Conservation (phyloP, 2,329 filamentous ascomycete genomes). For the Penicillium sp. region DNA sequence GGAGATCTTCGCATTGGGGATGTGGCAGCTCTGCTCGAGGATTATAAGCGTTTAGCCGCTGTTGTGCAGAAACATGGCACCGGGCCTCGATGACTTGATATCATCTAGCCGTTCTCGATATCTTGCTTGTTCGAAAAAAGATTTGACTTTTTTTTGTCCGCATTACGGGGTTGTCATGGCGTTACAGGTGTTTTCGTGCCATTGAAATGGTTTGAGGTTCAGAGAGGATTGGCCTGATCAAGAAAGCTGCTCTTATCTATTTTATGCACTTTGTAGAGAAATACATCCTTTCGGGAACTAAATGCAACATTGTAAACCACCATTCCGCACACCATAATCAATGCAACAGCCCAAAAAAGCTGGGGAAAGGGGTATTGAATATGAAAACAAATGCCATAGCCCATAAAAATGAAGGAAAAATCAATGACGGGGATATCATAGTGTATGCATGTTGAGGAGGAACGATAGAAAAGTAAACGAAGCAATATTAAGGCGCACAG, state of each 20-base stretch:
- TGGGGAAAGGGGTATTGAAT: conserved; percentile 12
- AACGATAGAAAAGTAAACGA: not conserved
- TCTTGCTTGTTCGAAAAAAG: too few species aligned
- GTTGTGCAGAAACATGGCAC: conserved; percentile 50
- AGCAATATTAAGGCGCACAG: too few species aligned
- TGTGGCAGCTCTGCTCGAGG: conserved; percentile 63
- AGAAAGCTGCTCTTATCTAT: too few species aligned
- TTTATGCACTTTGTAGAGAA: not conserved
- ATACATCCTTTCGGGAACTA: not conserved
- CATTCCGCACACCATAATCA: not conserved
- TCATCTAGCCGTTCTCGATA: too few species aligned
- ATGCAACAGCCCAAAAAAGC: too few species aligned
- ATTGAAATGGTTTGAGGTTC: too few species aligned
- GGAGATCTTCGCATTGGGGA: conserved; percentile 68
- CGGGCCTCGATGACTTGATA: conserved; percentile 13
- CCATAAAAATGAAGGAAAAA: not conserved
- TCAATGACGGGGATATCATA: conserved; percentile 3
- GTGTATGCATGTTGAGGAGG: conserved; percentile 3
- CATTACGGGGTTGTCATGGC: conserved; percentile 17
- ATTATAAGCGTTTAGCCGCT: conserved; percentile 66
- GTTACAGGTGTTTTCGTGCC: conserved; percentile 4
- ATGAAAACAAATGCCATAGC: conserved; percentile 4
- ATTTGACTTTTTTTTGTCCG: too few species aligned
- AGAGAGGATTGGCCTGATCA: too few species aligned
- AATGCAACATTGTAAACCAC: not conserved